Evolutionary conservation across 2,329 filamentous ascomycete species (phyloP).

Genomic region (Herpotrichia juniperi): DNA sequence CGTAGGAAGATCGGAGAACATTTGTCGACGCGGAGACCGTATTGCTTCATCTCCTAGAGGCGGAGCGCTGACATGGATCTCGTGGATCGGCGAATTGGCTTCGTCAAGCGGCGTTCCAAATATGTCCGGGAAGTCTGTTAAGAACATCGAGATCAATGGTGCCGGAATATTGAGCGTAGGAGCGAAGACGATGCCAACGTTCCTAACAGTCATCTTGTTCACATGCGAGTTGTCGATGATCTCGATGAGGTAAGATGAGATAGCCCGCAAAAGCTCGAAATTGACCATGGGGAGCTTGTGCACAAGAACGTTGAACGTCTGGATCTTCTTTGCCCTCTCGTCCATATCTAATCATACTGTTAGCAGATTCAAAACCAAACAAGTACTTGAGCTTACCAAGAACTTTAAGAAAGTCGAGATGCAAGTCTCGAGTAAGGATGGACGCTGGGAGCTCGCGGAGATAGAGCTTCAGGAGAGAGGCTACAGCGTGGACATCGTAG

Average conservation of each 20-base stretch:
- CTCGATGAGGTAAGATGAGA: constrained; percentile 87
- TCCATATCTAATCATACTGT: constrained; percentile 65
- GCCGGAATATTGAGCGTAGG: constrained; percentile 96
- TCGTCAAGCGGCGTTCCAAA: constrained; percentile 75
- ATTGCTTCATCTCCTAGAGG: constrained; percentile 62
- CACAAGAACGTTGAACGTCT: constrained; percentile 76
- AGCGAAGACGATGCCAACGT: constrained; percentile 96
- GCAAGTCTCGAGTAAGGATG: constrained; percentile 87
- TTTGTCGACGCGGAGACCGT: constrained; percentile 68
- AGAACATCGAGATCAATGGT: constrained; percentile 89
- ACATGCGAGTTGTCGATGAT: constrained; percentile 88
- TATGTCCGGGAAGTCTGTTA: constrained; percentile 87
- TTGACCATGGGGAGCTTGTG: constrained; percentile 82
- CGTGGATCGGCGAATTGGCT: constrained; percentile 52
- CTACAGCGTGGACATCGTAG: constrained; percentile 95
- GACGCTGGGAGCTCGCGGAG: constrained; percentile 89
- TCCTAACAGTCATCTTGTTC: constrained; percentile 98
- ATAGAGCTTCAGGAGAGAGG: constrained; percentile 92
- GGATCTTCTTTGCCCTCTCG: constrained; percentile 76
- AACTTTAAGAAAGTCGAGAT: constrained; percentile 84
- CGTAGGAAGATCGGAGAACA: constrained; percentile 70
- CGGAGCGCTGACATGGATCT: constrained; percentile 50
- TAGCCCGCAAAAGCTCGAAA: constrained; percentile 77
- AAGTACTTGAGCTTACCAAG: constrained; percentile 58
- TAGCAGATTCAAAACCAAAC: constrained; percentile 14